A percentile compares a stretch with the other conserved stretches of the same genome.
Evolutionary conservation across 1,284 basidiomycete genomes (phyloP).

Genomic region (Malassezia pachydermatis): DNA sequence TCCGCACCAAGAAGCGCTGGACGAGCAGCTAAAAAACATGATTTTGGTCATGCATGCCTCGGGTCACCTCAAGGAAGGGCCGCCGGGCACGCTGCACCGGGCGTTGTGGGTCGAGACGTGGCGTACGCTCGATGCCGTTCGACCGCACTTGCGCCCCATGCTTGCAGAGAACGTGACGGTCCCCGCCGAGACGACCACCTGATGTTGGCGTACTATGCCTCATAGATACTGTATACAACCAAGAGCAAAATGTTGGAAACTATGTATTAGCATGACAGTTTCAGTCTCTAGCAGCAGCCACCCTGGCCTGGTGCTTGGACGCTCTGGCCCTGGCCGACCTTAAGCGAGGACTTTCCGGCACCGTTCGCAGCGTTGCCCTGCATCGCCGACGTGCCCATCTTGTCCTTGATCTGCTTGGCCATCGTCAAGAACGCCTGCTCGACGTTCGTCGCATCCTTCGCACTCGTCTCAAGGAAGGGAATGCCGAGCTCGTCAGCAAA

Average conservation of each 20-base stretch:
- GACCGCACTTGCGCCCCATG: slow-evolving; percentile 4
- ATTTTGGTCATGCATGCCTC: slow-evolving; percentile 89
- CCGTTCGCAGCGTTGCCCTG: slow-evolving; percentile 30
- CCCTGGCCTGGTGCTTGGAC: slow-evolving; percentile 34
- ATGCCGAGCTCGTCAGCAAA: slow-evolving; percentile 48
- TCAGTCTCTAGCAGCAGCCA: slow-evolving; percentile 43
- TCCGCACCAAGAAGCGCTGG: slow-evolving; percentile 74
- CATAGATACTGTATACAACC: not conserved
- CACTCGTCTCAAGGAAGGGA: slow-evolving; percentile 51
- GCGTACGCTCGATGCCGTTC: slow-evolving; percentile 3
- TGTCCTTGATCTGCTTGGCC: slow-evolving; percentile 50
- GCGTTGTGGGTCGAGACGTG: slow-evolving; percentile 14
- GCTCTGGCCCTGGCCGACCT: slow-evolving; percentile 45
- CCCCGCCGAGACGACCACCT: not conserved
- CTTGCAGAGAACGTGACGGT: not conserved
- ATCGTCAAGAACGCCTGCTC: slow-evolving; percentile 52
- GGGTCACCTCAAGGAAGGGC: slow-evolving; percentile 55
- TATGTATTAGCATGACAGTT: too few species aligned
- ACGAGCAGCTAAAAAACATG: slow-evolving; percentile 93
- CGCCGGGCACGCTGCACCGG: slow-evolving; percentile 3
- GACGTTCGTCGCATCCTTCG: slow-evolving; percentile 51
- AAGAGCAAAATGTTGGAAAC: not conserved
- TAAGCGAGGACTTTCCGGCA: slow-evolving; percentile 40
- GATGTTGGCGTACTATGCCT: not conserved
- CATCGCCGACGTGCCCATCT: slow-evolving; percentile 45